Conservation (phyloP, 2,329 filamentous ascomycete genomes). For the Hymenoscyphus linearis region DNA sequence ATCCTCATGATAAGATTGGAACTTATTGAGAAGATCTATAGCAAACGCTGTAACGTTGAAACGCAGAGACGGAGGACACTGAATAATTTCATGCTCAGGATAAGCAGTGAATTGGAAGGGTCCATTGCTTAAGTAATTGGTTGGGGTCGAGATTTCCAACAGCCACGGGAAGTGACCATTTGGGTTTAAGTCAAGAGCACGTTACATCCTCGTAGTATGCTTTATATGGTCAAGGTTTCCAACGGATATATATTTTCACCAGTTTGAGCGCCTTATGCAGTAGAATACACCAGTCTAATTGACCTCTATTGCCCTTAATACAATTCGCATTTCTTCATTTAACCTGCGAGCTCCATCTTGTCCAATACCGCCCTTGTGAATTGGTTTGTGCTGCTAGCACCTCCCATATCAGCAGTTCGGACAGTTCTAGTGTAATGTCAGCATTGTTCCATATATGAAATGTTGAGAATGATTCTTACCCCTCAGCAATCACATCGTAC, state of each 20-base stretch:
- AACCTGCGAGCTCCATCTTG: constrained; percentile 70
- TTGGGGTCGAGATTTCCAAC: no score
- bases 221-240: neutral
- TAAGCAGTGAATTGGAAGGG: no score
- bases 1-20: neutral
- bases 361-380: constrained; percentile 92
- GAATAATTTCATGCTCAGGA: no score
- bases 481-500: constrained; percentile 76
- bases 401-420: constrained; percentile 95
- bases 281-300: constrained; percentile 1
- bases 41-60: no score
- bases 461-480: constrained; percentile 48
- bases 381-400: constrained; percentile 80
- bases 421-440: constrained; percentile 53
- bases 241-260: neutral
- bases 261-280: neutral
- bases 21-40: neutral
- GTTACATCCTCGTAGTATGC: neutral
- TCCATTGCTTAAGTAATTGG: no score
- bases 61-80: no score
- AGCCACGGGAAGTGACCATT: no score
- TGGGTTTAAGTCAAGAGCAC: neutral
- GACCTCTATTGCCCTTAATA: neutral
- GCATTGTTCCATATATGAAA: constrained; percentile 27
- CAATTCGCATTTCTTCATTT: constrained; percentile 18